phyloP scores from a whole-genome alignment of 2,329 filamentous ascomycete species.

The Stachybotrys chartarum region DNA sequence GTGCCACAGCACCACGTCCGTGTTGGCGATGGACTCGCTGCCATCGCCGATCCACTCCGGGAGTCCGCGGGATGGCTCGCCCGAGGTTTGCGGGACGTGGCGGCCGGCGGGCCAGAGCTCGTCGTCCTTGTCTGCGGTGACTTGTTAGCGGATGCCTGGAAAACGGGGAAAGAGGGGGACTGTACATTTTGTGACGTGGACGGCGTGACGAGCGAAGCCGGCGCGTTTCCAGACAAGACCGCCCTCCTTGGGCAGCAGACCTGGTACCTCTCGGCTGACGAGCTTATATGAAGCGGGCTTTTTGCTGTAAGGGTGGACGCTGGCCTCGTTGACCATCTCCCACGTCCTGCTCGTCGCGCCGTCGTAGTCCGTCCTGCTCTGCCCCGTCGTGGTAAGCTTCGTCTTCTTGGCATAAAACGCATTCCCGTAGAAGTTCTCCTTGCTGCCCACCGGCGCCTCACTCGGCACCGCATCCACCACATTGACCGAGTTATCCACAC shows the following conservation, averaged over 20 bases:
- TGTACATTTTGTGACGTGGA: constrained; percentile 86
- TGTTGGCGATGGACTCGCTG: constrained; percentile 64
- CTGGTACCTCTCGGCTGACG: constrained; percentile 76
- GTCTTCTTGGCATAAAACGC: constrained; percentile 83
- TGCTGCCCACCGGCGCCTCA: constrained; percentile 67
- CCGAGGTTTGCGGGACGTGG: constrained; percentile 82
- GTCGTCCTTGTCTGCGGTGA: constrained; percentile 59
- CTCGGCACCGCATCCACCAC: constrained; percentile 69
- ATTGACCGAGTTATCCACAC: constrained; percentile 76
- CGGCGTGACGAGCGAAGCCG: constrained; percentile 77
- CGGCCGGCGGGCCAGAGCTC: constrained; percentile 80
- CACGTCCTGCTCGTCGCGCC: constrained; percentile 73
- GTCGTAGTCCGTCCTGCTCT: constrained; percentile 73
- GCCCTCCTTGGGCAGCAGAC: constrained; percentile 70
- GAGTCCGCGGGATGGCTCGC: constrained; percentile 66
- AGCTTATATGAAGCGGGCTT: constrained; percentile 86
- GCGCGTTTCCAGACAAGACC: constrained; percentile 85
- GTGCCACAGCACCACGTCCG: constrained; percentile 86
- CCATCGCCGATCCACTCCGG: constrained; percentile 73
- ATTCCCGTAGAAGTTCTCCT: constrained; percentile 83
- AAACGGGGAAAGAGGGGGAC: not conserved
- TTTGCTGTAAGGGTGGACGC: constrained; percentile 77
- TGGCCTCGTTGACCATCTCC: constrained; percentile 83
- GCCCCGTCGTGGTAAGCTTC: constrained; percentile 62
- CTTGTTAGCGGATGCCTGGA: not conserved